Conservation (phyloP, 768 basidiomycete species). For the Amanita inopinata region DNA sequence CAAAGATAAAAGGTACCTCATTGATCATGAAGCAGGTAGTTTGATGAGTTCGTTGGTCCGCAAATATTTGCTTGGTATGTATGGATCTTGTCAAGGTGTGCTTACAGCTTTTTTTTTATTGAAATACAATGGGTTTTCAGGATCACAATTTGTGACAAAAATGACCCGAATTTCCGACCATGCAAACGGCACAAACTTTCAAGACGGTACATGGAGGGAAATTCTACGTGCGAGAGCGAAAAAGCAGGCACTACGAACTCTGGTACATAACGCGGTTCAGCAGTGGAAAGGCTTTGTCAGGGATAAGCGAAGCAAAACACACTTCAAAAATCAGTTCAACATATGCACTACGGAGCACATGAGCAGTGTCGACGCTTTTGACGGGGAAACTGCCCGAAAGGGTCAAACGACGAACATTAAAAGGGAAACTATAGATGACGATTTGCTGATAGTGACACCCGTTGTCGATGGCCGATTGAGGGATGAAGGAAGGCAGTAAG, state of each 20-base stretch:
- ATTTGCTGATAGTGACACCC: conserved; percentile 49
- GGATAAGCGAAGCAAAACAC: conserved; percentile 23
- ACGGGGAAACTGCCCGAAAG: conserved; percentile 40
- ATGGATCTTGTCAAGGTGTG: too few relatives aligned
- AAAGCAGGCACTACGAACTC: conserved; percentile 7
- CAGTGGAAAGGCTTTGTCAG: conserved; percentile 2
- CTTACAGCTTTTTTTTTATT: too few relatives aligned
- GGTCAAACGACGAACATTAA: conserved; percentile 18
- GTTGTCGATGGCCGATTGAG: conserved; percentile 58
- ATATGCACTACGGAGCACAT: conserved; percentile 65
- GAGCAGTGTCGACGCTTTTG: conserved; percentile 66
- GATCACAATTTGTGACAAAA: conserved; percentile 65
- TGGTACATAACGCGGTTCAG: neutral
- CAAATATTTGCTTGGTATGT: conserved; percentile 71
- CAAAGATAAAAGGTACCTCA: conserved; percentile 52
- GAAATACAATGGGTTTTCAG: conserved; percentile 37
- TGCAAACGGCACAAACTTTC: conserved; percentile 26
- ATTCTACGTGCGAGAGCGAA: conserved; percentile 28
- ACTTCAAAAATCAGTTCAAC: conserved; percentile 51
- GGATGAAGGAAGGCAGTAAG: conserved; percentile 34
- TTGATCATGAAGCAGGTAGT: conserved; percentile 79
- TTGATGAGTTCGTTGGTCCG: conserved; percentile 73
- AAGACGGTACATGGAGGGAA: conserved; percentile 29
- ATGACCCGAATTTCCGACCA: conserved; percentile 33
- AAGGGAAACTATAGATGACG: conserved; percentile 18